phyloP scores from a whole-genome alignment of 2,329 filamentous ascomycete genomes.

The Sporothrix luriei region DNA sequence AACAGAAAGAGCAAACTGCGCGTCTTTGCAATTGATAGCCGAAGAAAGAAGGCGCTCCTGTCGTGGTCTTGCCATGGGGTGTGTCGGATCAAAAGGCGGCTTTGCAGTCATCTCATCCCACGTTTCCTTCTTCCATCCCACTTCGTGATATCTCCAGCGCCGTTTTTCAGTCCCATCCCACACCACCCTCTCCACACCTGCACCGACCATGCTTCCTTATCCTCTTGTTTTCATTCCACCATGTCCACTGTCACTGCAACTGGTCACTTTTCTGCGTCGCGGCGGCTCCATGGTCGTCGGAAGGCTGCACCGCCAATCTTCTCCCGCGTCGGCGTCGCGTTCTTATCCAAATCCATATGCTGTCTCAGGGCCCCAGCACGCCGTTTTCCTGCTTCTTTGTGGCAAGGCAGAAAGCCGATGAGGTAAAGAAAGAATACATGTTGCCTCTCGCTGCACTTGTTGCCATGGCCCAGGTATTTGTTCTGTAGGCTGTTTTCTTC shows the following conservation, averaged over 20 bases:
- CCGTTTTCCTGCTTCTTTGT: neutral
- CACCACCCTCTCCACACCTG: conserved; percentile 11
- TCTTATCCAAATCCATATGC: conserved; percentile 12
- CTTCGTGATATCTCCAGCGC: conserved; percentile 27
- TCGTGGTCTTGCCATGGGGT: neutral
- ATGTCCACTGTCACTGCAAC: neutral
- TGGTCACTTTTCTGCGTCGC: conserved; percentile 6
- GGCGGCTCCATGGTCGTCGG: neutral
- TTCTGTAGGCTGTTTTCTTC: conserved; percentile 18
- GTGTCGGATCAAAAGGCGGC: conserved; percentile 1
- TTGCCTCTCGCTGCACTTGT: neutral
- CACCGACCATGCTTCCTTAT: neutral
- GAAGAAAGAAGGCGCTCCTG: neutral
- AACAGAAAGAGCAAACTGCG: conserved; percentile 15
- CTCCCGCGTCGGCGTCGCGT: conserved; percentile 5
- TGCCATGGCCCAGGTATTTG: neutral
- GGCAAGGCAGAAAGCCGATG: neutral
- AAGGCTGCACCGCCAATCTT: conserved; percentile 2
- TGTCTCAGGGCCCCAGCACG: neutral
- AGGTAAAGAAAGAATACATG: neutral
- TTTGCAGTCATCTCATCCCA: conserved; percentile 12
- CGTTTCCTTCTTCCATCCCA: conserved; percentile 25
- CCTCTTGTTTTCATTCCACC: neutral
- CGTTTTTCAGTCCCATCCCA: conserved; percentile 23
- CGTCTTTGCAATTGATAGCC: neutral